Evolutionary conservation across 148 eudicot species (phyloP).

Genomic region (Suaeda aralocaspica): DNA sequence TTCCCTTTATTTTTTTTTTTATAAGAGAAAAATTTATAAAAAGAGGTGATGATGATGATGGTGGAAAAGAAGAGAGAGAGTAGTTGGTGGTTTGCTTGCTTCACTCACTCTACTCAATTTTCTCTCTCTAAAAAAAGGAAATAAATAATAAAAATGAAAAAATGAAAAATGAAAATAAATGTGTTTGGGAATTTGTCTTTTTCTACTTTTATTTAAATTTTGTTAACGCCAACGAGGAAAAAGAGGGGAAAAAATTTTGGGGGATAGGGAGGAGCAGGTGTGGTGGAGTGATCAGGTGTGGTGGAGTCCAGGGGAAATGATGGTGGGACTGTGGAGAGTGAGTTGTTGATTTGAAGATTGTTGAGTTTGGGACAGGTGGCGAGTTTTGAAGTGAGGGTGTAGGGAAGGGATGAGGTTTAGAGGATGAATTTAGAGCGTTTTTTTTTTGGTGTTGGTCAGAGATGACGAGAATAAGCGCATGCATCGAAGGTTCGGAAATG

Average conservation of each 20-base stretch:
- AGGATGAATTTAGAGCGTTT: neutral
- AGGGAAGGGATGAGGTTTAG: neutral
- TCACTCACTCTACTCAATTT: neutral
- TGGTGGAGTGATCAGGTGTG: neutral
- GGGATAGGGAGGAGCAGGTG: neutral
- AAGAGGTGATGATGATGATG: neutral
- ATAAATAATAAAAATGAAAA: too few species aligned
- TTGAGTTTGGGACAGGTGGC: constrained; percentile 1
- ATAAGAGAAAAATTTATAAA: neutral
- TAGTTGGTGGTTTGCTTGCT: neutral
- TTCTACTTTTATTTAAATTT: constrained; percentile 1
- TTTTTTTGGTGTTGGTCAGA: neutral
- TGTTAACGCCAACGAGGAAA: constrained; percentile 6
- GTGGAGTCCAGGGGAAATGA: neutral
- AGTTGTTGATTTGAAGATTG: neutral
- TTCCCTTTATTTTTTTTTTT: neutral
- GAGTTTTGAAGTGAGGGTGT: neutral
- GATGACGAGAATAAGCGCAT: constrained; percentile 15
- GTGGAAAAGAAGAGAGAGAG: neutral
- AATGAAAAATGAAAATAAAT: neutral
- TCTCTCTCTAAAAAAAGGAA: neutral
- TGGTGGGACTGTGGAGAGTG: neutral
- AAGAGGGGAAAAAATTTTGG: neutral
- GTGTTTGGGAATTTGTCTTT: constrained; percentile 17
- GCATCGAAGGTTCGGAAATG: constrained; percentile 22